Evolutionary conservation across 1,284 basidiomycete genomes (phyloP), one percentile per base, ranked within the genome.

Genomic region (Moesziomyces sp.): DNA sequence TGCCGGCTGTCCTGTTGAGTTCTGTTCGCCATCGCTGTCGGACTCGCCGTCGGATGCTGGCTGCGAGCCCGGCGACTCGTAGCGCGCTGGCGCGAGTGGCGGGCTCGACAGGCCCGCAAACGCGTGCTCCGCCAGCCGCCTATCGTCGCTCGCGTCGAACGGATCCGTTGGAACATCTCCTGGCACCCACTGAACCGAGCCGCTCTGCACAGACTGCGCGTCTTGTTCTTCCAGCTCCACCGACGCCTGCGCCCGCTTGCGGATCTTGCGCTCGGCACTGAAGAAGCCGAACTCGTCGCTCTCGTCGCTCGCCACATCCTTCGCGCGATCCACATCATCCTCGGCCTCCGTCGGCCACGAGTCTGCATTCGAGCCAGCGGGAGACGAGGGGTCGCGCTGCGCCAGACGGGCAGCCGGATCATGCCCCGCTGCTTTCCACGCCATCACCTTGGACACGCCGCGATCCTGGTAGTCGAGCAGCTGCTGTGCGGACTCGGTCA

Each of bases 261-360:
- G 47, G 9, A 60, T 5, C 11, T 54, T 46, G n/a, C 50, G 52
- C 16, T 60, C 64, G 13, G 70, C 60, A n/a, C 11, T 19, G 4
- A 73, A 34, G 44, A 73, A 73, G 21, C 70, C 70, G 55, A 67
- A 73, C 21, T 72, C 69, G 48, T 65, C 62, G 44, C 43, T 35
- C 28, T 68, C 58, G 18, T 63, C 52, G 14, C 18, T 13, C n/a
- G 23, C 10, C 11, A 28, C 23, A 5, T 26, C 26, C 11, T 26
- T 26, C 10, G 40, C 46, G 14, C 18, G 35, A 14, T 6, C 21
- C n/a, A 21, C 46, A 13, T 19, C 18, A n/a, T 16, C 28, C 9
- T 45, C 35, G n/a, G 40, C 44, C 16, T 46, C 56, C 18, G 43
- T 11, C 6, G 55, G 66, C 66, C 66, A 69, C 11, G 59, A 58